Base-by-base conservation (phyloP, 257 asterid genomes). In the Solanum virginianum region DNA sequence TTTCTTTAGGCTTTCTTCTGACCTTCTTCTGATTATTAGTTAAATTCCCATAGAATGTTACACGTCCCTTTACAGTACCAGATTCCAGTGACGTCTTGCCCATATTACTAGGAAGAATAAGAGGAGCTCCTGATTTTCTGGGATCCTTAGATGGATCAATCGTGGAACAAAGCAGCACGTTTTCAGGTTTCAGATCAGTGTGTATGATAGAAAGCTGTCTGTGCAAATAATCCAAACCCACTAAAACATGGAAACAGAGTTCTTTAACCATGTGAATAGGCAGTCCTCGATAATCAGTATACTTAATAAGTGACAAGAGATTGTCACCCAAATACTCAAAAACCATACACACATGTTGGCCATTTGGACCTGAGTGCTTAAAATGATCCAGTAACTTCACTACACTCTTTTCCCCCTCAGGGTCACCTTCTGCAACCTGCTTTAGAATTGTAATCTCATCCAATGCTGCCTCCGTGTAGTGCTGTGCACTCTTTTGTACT, bases 121-220 rank as follows among this genome's bases (percentile, higher is more conserved):
- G 92, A 24, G 97, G 91, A 24, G 85, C 82, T 49, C 95, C 95
- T 62, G 98, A 92, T 88, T 80, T 91, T 74, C 88, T 93, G 8
- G 94, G 93, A 86, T 96, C 99, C 87, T 94, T 96, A 70, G 92
- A 85, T 16, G 95, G 95, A 89, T 96, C 94, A 81, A 94, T 92
- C 91, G 81, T 94, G 2, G 97, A 92, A 56, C 89, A 75, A 43
- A 96, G 92, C n/a, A 96, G 90, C 83, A 96, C 85, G 86, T 96
- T 96, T 88, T 96, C 99, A 26, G 98, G 99, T 91, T 96, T 96
- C 91, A 96, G 81, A 92, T 96, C 99, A 10, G 99, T 96, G 90
- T 96, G 99, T 88, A 96, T 96, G 86, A 96, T 96, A 10, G 98
- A 94, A 85, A 96, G 93, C 85, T 93, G 94, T 54, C 94, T 90